phyloP scores from a whole-genome alignment of 306 rosid species.

The Mucuna pruriens region DNA sequence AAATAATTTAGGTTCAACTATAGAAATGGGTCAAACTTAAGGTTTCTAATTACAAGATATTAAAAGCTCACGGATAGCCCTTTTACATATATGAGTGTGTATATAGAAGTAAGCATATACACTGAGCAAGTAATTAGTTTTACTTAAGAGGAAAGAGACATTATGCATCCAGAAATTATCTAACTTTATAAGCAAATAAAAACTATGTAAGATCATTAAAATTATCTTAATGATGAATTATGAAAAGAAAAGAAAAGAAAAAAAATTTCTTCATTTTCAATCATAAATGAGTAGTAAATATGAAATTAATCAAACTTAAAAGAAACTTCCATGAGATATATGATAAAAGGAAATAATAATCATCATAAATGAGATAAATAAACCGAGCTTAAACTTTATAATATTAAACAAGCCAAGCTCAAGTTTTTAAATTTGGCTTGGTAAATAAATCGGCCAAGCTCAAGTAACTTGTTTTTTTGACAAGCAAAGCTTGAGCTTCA shows the following conservation, averaged over 20 bases:
- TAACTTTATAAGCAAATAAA: neutral
- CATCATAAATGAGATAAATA: neutral
- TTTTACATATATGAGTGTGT: neutral
- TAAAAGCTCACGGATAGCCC: neutral
- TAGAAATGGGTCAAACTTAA: neutral
- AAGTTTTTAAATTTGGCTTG: neutral
- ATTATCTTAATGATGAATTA: neutral
- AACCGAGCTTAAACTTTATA: neutral
- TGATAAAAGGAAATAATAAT: neutral
- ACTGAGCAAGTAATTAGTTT: neutral
- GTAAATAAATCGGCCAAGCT: neutral
- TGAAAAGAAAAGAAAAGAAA: neutral
- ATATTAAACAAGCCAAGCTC: neutral
- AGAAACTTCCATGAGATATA: neutral
- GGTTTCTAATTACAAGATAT: neutral
- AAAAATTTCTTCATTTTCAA: neutral
- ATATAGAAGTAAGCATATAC: neutral
- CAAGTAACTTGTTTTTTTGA: neutral
- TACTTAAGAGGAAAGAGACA: neutral
- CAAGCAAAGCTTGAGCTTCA: neutral
- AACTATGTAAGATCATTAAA: neutral
- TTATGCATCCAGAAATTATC: neutral
- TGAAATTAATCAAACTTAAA: neutral
- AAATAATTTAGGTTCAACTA: neutral
- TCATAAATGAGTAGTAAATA: neutral